Evolutionary conservation across 208 protist genomes (phyloP), one percentile per base, ranked within the genome.

Genomic region (Leishmania turanica): DNA sequence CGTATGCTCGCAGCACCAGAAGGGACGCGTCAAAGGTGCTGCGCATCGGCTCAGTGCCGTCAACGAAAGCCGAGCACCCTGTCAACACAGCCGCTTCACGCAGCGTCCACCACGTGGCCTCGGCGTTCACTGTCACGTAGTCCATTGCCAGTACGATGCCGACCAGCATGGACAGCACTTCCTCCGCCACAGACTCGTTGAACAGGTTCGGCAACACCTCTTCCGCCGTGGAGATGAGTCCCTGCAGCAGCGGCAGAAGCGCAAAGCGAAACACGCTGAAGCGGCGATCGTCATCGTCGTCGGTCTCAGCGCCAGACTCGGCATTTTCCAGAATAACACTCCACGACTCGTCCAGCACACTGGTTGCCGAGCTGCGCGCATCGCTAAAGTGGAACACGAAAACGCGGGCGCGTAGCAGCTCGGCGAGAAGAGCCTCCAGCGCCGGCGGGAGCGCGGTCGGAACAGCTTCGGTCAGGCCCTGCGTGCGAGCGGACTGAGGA

Each of bases 321-420:
- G 91, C 90, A 60, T 87, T 90, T 56, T 97, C 90, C 31, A 97
- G 84, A 21, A 91, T 87, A 27, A 92, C 90, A 62, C 92, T 79
- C 92, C 92, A 97, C 54, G 89, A 89, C 77, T 96, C 91, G 66
- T 97, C 92, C 56, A 96, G 60, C 53, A 96, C 90, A 75, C 87
- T 96, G 1, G 94, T 89, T 15, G 86, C 40, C 1, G 75, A 83
- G 73, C 73, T 85, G 73, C 66, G 73, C 31, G 74, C 82, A 37
- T 92, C 85, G 49, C 87, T 84, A 78, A 96, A 96, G 62, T 87
- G 82, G 79, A 96, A 90, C 4, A 96, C 86, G 51, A 79, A 79
- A 31, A 82, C 62, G n/a, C 91, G 90, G 21, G 86, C 68, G 5
- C 79, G 78, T 68, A 93, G 42, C 71, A 95, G 71, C 51, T 86